These are phyloP conservation scores for Trametes sanguinea DNA, from an alignment of 768 basidiomycete genomes.

Conservation along the genomic window DNA sequence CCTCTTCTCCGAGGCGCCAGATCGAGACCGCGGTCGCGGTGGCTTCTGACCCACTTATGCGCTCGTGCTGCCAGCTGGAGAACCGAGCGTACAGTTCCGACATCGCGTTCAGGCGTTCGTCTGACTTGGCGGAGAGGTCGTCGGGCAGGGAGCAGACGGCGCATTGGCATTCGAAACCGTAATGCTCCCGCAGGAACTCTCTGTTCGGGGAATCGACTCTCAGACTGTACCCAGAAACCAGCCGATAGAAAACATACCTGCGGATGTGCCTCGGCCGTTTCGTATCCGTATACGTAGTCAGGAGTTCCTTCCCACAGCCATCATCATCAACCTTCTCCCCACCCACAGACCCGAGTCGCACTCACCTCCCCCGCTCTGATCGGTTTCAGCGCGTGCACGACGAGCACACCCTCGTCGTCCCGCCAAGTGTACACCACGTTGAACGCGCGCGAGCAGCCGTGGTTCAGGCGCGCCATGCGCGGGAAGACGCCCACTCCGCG, in stretches of 20 bases:
- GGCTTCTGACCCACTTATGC: conserved; percentile 52
- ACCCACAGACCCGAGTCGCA: not conserved
- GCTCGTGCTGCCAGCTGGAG: conserved; percentile 48
- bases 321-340: not conserved
- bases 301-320: conserved; percentile 48
- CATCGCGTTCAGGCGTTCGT: conserved; percentile 29
- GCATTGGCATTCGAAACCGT: conserved; percentile 63
- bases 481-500: conserved; percentile 62
- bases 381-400: conserved; percentile 60
- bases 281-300: conserved; percentile 63
- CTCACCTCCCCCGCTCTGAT: conserved; percentile 53
- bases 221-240: not conserved
- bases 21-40: conserved; percentile 49
- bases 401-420: conserved; percentile 46
- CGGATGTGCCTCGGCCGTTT: conserved; percentile 54
- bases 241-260: conserved; percentile 39
- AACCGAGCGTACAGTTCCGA: conserved; percentile 47
- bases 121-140: conserved; percentile 46
- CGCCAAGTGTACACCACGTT: conserved; percentile 67
- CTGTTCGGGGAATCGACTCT: conserved; percentile 33
- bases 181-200: conserved; percentile 48
- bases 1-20: conserved; percentile 59
- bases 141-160: conserved; percentile 57
- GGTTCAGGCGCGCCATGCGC: conserved; percentile 66
- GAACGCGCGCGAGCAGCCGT: conserved; percentile 68